Percentiles rank a stretch among this genome's conserved stretches.
phyloP scores from a whole-genome alignment of 2,329 filamentous ascomycete species.

The Orbilia ellipsospora region DNA sequence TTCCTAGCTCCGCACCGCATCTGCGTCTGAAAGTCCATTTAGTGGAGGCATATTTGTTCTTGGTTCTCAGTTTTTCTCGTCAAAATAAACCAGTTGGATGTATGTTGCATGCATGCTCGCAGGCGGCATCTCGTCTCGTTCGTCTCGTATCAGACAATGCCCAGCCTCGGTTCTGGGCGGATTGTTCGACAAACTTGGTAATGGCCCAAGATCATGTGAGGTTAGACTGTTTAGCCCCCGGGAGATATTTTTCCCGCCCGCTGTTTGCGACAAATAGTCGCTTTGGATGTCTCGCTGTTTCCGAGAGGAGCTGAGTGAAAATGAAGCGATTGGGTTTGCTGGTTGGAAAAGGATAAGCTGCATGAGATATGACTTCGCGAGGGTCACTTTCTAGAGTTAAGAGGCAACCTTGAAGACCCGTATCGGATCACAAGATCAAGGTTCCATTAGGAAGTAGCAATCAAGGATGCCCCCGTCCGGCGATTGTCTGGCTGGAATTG shows the following conservation, averaged over 20 bases:
- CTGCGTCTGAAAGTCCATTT: slow-evolving; percentile 1
- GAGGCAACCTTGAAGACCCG: slow-evolving; percentile 21
- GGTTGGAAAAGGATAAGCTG: slow-evolving; percentile 45
- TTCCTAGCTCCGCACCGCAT: slow-evolving; percentile 27
- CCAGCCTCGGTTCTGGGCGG: slow-evolving; percentile 52
- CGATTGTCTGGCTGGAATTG: slow-evolving; percentile 51
- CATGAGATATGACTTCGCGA: slow-evolving; percentile 51
- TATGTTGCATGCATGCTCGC: slow-evolving; percentile 37
- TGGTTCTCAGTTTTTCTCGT: not conserved
- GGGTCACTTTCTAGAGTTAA: slow-evolving; percentile 22
- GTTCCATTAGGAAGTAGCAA: slow-evolving; percentile 47
- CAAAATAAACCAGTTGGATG: slow-evolving; percentile 25
- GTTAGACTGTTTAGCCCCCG: not conserved
- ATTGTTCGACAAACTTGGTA: slow-evolving; percentile 47
- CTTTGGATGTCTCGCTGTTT: slow-evolving; percentile 41
- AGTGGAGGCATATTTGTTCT: slow-evolving; percentile 4
- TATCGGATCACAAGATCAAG: slow-evolving; percentile 53
- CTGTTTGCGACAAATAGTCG: slow-evolving; percentile 43
- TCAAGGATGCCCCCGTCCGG: slow-evolving; percentile 51
- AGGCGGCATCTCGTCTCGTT: slow-evolving; percentile 35
- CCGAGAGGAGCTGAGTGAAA: slow-evolving; percentile 45
- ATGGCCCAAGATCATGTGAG: slow-evolving; percentile 38
- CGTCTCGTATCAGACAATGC: slow-evolving; percentile 41
- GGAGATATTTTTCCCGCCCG: slow-evolving; percentile 22
- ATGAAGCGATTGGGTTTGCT: slow-evolving; percentile 9